Base-by-base conservation (phyloP, 352 stramenopile genomes). In the Pythium plurisporium region DNA sequence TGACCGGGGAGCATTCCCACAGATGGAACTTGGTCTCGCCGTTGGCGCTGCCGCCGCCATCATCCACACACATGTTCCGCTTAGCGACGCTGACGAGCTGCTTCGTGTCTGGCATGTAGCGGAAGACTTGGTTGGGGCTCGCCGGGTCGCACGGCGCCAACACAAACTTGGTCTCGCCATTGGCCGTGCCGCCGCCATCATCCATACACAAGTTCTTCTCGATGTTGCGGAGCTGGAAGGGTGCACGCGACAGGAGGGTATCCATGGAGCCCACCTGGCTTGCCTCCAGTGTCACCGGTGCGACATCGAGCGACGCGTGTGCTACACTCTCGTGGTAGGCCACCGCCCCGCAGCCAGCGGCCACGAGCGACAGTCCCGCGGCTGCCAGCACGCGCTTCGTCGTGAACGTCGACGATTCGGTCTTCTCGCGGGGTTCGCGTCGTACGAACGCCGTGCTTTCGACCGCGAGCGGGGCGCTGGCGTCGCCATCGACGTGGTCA, bases 101-200 rank as follows among this genome's bases (percentile, higher is more conserved):
- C 33, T 41, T 33, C 6, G 15, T 43, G 4, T 5, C 27, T 4
- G 33, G 2, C n/a, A 55, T 45, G 44, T 55, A 53, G n/a, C 10
- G 8, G 33, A 74, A 78, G 33, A 65, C 62, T 42, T 81, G 72
- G 43, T 78, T 76, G 26, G 19, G 10, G 33, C 59, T 70, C 17
- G 34, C 30, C 5, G 38, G 20, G 27, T 64, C 46, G 40, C 55
- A 64, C 12, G n/a, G 19, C 37, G 52, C 37, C 8, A 65, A 25
- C 3, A 34, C 42, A 15, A 76, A 61, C 25, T 62, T 55, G 7
- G 55, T 61, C n/a, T 67, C 23, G 15, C 64, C 61, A 6, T n/a
- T 37, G 14, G 20, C 63, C 20, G 38, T 62, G 5, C 65, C 65
- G 19, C 40, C 40, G 7, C 40, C 40, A 29, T 46, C 40, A 17